Conservation (phyloP, 2,329 filamentous ascomycete species). For the Trichoderma pleuroti region DNA sequence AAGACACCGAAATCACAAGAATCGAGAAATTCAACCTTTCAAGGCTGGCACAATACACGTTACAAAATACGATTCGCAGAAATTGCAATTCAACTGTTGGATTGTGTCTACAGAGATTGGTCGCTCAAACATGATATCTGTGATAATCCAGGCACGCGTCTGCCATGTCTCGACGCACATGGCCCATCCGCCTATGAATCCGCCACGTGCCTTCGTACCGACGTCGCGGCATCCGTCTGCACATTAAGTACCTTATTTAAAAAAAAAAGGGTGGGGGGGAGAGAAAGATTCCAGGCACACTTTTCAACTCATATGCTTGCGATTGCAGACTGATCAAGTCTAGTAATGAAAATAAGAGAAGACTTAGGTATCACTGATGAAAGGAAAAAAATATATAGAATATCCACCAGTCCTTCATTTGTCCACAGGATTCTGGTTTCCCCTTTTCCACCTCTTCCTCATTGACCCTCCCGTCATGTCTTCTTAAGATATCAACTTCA, state of each 20-base stretch:
- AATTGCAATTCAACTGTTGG: neutral
- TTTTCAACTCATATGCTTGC: neutral
- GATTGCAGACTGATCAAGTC: neutral
- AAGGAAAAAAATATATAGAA: neutral
- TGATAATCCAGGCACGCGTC: neutral
- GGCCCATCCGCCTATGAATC: neutral
- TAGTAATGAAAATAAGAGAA: neutral
- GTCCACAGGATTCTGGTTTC: neutral
- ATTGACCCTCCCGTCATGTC: neutral
- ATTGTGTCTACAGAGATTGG: accelerated
- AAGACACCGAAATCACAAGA: too few relatives aligned
- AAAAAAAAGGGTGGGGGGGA: neutral
- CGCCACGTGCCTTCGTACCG: neutral
- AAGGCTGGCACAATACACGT: neutral
- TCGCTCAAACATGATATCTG: neutral
- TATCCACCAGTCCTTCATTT: conserved; percentile 10
- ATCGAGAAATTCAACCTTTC: neutral
- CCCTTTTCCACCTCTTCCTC: neutral
- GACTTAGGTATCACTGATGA: conserved; percentile 18
- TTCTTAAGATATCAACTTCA: neutral
- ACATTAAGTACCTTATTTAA: neutral
- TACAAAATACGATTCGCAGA: neutral
- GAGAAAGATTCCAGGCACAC: neutral
- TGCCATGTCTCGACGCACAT: neutral
- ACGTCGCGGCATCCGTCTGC: neutral